Conservation (phyloP, 176 grass and related monocot species). For the Guadua angustifolia region DNA sequence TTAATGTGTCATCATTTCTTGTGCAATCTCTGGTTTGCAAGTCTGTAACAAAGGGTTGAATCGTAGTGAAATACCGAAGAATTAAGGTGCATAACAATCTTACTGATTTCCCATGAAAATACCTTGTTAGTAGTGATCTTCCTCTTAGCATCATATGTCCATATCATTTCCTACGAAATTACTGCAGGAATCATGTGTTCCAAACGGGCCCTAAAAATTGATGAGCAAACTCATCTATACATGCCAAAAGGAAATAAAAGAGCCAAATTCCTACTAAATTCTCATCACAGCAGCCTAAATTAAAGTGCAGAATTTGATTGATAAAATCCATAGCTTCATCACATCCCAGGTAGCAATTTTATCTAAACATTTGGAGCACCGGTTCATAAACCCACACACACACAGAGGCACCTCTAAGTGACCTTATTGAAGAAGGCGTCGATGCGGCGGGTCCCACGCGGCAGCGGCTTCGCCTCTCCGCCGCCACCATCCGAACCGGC, state of each 20-base stretch:
- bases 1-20: neutral
- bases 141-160: neutral
- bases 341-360: neutral
- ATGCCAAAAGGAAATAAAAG: neutral
- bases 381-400: neutral
- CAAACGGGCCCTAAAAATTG: neutral
- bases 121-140: neutral
- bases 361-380: conserved; percentile 20
- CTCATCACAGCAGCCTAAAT: neutral
- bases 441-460: conserved; percentile 78
- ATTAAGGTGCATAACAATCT: neutral
- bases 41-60: neutral
- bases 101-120: neutral
- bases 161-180: neutral
- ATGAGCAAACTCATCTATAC: neutral
- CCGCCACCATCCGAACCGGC: neutral
- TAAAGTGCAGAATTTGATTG: conserved; percentile 4
- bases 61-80: conserved; percentile 1
- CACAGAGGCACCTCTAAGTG: conserved; percentile 15
- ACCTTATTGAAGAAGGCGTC: conserved; percentile 82
- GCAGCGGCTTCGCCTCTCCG: conserved; percentile 51
- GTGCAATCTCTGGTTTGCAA: neutral
- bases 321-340: conserved; percentile 40
- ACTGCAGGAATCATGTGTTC: neutral
- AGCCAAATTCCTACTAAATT: conserved; percentile 4